Evolutionary conservation across 2,329 filamentous ascomycete species (phyloP).

Genomic region (Talaromyces sp.): DNA sequence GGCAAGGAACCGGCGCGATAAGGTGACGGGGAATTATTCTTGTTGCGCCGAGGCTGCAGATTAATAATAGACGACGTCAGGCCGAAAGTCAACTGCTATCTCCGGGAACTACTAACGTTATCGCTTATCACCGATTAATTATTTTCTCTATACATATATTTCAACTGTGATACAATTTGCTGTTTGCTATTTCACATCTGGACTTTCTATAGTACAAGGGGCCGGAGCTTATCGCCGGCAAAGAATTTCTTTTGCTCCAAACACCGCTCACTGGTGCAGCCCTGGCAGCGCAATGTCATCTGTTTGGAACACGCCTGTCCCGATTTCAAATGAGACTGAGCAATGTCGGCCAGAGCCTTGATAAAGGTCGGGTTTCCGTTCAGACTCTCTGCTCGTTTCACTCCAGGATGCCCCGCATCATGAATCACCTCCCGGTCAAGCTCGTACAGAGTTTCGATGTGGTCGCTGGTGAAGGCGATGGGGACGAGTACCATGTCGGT

Average conservation of each 20-base stretch:
- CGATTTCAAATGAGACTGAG: conserved; percentile 69
- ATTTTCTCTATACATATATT: background rate
- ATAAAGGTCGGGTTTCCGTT: conserved; percentile 93
- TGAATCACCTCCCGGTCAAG: conserved; percentile 92
- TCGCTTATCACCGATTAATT: background rate
- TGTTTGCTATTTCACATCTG: background rate
- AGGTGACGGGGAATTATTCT: background rate
- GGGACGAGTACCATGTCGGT: conserved; percentile 88
- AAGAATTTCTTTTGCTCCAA: conserved; percentile 67
- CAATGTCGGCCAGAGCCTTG: conserved; percentile 79
- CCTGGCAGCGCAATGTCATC: conserved; percentile 87
- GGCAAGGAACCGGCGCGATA: background rate
- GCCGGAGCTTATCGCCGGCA: conserved; percentile 35
- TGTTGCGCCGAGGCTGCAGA: background rate
- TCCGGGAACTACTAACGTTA: background rate
- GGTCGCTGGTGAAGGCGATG: conserved; percentile 97
- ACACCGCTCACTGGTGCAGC: conserved; percentile 86
- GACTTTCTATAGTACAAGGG: conserved; percentile 28
- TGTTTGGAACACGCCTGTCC: conserved; percentile 71
- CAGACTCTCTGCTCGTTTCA: conserved; percentile 86
- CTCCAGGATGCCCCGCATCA: conserved; percentile 67
- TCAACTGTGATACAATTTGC: background rate
- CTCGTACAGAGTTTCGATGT: conserved; percentile 95
- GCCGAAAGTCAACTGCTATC: background rate
- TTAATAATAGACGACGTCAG: background rate